Evolutionary conservation across 257 asterid species (phyloP), one percentile per base, ranked within the genome.

Genomic region (Solanum stenotomum): DNA sequence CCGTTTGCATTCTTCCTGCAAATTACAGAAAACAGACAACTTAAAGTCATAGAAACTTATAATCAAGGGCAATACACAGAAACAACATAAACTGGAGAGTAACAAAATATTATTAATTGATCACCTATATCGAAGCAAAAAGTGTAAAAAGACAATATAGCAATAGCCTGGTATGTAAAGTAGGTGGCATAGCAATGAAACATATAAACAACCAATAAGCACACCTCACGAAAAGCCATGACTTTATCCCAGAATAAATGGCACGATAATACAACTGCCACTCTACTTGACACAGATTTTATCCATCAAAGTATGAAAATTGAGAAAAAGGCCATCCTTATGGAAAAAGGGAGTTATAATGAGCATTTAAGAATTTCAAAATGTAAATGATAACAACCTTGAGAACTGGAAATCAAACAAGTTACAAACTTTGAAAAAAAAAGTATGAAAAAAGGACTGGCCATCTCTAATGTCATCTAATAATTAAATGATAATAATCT

Each of bases 1-100:
- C 84, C 95, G 92, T 88, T 93, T 97, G 94, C 99, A 97, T 92
- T 97, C 99, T 83, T 97, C 98, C 99, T 97, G 93, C 88, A 90
- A 85, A 85, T 46, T 46, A 81, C 70, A 49, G 20, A 46, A 78
- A 79, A 29, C 16, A 27, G 68, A 29, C 68, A 81, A 46, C 13
- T 44, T 81, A 6, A 18, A 29, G 70, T 33, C 70, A 81, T 46
- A 46, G 85, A 79, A 79, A 81, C 85, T 49, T 49, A 27, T 25
- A 44, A 78, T 27, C n/a, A 29, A 81, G 68, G 42, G 42, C 20
- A 46, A 81, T 46, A 18, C 20, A 81, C 34, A 29, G 20, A 46
- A 29, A 81, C 37, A 81, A 81, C 44, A 49, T 49, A 81, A 49
- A 29, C 70, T 81, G 70, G 70, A 49, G 85, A 81, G 67, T 46